These are phyloP conservation scores for Hericium rajendrae DNA, from an alignment of 768 basidiomycete genomes.

Conservation along the genomic window DNA sequence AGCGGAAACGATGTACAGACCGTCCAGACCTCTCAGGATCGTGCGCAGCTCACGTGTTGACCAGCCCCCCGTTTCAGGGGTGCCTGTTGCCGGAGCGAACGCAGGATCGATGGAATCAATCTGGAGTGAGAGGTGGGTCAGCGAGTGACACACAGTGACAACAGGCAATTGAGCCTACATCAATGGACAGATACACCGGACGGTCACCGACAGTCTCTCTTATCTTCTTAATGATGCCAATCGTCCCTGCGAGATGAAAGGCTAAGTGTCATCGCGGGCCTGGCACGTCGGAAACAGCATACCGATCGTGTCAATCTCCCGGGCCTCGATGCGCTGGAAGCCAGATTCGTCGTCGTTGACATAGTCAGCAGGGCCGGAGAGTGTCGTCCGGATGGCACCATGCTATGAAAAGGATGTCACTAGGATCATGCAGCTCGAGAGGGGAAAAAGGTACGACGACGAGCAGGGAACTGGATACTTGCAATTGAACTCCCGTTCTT, in stretches of 20 bases:
- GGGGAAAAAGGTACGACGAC: slow-evolving; percentile 9
- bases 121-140: slow-evolving; percentile 22
- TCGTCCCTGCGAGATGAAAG: slow-evolving; percentile 37
- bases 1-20: slow-evolving; percentile 67
- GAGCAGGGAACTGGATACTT: slow-evolving; percentile 41
- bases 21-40: slow-evolving; percentile 67
- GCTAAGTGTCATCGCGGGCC: background rate
- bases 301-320: slow-evolving; percentile 79
- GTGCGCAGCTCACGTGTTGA: slow-evolving; percentile 74
- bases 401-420: slow-evolving; percentile 50
- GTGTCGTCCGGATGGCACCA: slow-evolving; percentile 78
- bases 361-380: slow-evolving; percentile 71
- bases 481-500: slow-evolving; percentile 72
- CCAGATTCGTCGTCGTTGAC: slow-evolving; percentile 69
- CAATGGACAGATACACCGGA: slow-evolving; percentile 74
- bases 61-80: slow-evolving; percentile 81
- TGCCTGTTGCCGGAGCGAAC: slow-evolving; percentile 77
- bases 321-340: slow-evolving; percentile 75
- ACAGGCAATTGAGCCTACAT: slow-evolving; percentile 34
- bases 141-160: slow-evolving; percentile 1
- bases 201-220: slow-evolving; percentile 62
- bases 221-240: slow-evolving; percentile 74
- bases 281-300: slow-evolving; percentile 1
- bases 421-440: slow-evolving; percentile 59
- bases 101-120: slow-evolving; percentile 76